A percentile compares a stretch with the other conserved stretches of the same genome.
phyloP scores from a whole-genome alignment of 1,284 basidiomycete species.

The Pseudozyma sp. region DNA sequence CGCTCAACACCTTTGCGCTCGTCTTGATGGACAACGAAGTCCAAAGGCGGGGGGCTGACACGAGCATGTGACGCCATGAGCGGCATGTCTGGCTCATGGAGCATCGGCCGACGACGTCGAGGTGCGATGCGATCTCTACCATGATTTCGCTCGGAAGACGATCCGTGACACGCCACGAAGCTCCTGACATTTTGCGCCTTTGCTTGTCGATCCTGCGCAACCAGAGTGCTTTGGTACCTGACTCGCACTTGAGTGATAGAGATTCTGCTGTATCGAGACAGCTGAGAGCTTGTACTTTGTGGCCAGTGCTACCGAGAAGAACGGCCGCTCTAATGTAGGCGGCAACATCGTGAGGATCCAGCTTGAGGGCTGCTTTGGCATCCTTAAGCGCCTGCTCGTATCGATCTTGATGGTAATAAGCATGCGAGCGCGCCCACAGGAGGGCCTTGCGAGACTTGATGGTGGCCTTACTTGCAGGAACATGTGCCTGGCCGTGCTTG shows the following conservation, averaged over 20 bases:
- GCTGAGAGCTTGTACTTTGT: constrained; percentile 10
- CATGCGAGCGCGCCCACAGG: constrained; percentile 35
- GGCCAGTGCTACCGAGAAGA: constrained; percentile 13
- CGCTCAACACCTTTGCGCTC: background rate
- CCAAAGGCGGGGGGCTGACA: constrained; percentile 14
- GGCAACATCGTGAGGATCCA: constrained; percentile 22
- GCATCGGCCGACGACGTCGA: background rate
- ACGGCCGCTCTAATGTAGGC: constrained; percentile 33
- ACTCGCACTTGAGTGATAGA: constrained; percentile 5
- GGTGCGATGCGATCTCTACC: constrained; percentile 15
- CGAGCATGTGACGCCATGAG: constrained; percentile 12
- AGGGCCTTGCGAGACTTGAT: constrained; percentile 40
- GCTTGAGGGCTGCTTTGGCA: constrained; percentile 30
- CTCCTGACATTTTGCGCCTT: constrained; percentile 1
- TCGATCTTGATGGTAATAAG: constrained; percentile 11
- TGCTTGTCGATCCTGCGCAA: constrained; percentile 26
- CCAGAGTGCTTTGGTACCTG: constrained; percentile 2
- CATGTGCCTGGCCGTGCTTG: background rate
- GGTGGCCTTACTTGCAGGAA: constrained; percentile 5
- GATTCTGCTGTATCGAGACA: constrained; percentile 23
- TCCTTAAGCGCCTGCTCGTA: constrained; percentile 31
- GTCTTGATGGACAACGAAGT: background rate
- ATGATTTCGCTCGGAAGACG: constrained; percentile 21
- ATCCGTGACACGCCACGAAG: background rate
- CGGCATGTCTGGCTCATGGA: constrained; percentile 22